These are phyloP conservation scores for Aureoboletus auriporus DNA, from an alignment of 768 basidiomycete genomes.

Conservation along the genomic window DNA sequence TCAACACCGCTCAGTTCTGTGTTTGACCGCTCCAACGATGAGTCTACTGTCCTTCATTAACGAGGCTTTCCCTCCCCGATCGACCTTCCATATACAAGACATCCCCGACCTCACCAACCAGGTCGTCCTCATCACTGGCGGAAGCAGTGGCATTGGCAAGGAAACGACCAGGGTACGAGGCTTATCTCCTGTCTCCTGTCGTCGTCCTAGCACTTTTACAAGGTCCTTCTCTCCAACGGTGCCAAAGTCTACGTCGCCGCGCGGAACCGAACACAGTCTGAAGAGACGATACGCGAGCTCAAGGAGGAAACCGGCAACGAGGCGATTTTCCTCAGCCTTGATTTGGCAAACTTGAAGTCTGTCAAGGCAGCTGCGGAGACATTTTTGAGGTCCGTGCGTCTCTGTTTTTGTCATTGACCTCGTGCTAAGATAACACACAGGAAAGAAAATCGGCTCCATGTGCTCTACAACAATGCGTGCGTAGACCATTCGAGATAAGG, in stretches of 20 bases:
- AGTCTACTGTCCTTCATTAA: conserved; percentile 2
- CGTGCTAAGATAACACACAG: conserved; percentile 15
- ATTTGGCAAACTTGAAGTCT: conserved; percentile 33
- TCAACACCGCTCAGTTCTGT: too few relatives aligned
- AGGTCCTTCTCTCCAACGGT: conserved; percentile 27
- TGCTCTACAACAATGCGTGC: conserved; percentile 50
- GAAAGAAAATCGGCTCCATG: conserved; percentile 42
- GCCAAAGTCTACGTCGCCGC: conserved; percentile 37
- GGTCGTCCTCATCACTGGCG: conserved; percentile 35
- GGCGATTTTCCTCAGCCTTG: conserved; percentile 32
- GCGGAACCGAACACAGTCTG: conserved; percentile 21
- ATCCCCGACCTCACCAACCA: conserved; percentile 33
- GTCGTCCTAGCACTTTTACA: background rate
- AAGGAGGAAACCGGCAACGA: conserved; percentile 30
- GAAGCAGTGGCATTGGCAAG: conserved; percentile 28
- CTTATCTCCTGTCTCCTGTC: too few relatives aligned
- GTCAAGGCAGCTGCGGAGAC: conserved; percentile 34
- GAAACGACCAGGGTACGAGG: conserved; percentile 20
- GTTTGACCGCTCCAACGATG: conserved; percentile 1
- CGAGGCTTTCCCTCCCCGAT: conserved; percentile 18
- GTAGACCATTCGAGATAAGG: conserved; percentile 11
- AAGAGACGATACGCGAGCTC: conserved; percentile 29
- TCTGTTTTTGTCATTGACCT: background rate
- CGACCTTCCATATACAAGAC: conserved; percentile 26
- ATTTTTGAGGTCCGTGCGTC: conserved; percentile 20